These are phyloP conservation scores for Rhizopogon vinicolor DNA, from an alignment of 768 basidiomycete species.

Conservation along the genomic window DNA sequence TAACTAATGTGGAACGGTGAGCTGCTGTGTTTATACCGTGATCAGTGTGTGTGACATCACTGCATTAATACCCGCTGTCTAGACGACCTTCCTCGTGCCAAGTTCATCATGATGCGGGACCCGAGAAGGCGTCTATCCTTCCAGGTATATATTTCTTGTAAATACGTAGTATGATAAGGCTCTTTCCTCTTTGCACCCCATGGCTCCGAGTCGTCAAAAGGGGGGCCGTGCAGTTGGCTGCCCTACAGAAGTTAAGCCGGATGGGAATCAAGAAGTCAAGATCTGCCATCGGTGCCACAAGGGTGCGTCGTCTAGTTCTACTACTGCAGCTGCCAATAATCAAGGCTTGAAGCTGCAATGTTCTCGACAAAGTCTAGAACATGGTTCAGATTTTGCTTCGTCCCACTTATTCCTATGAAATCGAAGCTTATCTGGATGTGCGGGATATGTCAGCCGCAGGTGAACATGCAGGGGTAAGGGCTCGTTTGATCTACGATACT, in stretches of 20 bases:
- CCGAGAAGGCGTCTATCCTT: background rate
- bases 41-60: too few species aligned
- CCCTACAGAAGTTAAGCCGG: constrained; percentile 52
- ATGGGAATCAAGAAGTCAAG: constrained; percentile 46
- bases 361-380: constrained; percentile 57
- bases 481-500: background rate
- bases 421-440: constrained; percentile 67
- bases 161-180: background rate
- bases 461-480: constrained; percentile 48
- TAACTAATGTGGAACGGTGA: too few species aligned
- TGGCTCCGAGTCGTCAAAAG: too few species aligned
- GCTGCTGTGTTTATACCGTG: too few species aligned
- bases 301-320: constrained; percentile 34
- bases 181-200: background rate
- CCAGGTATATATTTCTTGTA: background rate
- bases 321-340: background rate
- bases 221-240: constrained; percentile 51
- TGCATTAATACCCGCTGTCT: too few species aligned
- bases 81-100: too few species aligned
- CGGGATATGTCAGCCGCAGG: constrained; percentile 63
- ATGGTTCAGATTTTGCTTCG: constrained; percentile 76
- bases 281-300: constrained; percentile 74
- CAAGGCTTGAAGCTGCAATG: constrained; percentile 44
- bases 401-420: constrained; percentile 64
- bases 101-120: too few species aligned